Percentiles rank a stretch among this genome's conserved stretches.
Conservation (phyloP, 2,329 filamentous ascomycete genomes). For the Neofusicoccum cordaticola region DNA sequence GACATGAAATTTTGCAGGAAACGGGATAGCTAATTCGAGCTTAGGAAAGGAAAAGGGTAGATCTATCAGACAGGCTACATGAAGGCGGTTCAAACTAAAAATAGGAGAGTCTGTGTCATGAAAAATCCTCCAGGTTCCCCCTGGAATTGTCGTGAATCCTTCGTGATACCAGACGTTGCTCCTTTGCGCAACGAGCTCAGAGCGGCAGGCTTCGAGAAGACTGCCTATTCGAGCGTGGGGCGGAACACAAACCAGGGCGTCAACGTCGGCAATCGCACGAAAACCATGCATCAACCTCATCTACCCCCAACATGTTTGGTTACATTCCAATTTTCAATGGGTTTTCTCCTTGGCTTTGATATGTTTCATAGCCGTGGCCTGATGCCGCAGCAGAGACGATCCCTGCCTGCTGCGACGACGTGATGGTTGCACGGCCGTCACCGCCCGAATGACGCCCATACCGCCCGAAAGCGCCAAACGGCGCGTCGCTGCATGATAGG, state of each 20-base stretch:
- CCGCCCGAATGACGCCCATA: not conserved
- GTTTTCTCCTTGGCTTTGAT: not conserved
- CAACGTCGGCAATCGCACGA: not conserved
- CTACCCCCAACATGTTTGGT: not conserved
- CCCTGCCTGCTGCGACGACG: not conserved
- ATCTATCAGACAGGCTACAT: no score
- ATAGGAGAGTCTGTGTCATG: no score
- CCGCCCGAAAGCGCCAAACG: not conserved
- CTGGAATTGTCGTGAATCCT: no score
- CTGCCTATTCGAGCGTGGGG: not conserved
- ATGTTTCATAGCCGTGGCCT: not conserved
- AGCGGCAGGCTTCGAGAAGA: not conserved
- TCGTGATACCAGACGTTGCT: not conserved
- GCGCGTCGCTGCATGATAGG: not conserved
- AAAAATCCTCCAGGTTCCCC: no score
- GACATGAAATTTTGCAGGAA: no score
- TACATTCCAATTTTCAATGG: not conserved
- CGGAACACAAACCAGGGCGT: not conserved
- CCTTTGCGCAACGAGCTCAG: not conserved
- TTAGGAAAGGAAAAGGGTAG: no score
- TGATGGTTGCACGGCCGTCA: conserved; percentile 4
- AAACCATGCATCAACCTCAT: not conserved
- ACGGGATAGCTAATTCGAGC: no score
- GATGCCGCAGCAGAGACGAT: not conserved
- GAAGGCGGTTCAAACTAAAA: no score